phyloP scores from a whole-genome alignment of 140 eudicot genomes.

The Erigeron philadelphicus region DNA sequence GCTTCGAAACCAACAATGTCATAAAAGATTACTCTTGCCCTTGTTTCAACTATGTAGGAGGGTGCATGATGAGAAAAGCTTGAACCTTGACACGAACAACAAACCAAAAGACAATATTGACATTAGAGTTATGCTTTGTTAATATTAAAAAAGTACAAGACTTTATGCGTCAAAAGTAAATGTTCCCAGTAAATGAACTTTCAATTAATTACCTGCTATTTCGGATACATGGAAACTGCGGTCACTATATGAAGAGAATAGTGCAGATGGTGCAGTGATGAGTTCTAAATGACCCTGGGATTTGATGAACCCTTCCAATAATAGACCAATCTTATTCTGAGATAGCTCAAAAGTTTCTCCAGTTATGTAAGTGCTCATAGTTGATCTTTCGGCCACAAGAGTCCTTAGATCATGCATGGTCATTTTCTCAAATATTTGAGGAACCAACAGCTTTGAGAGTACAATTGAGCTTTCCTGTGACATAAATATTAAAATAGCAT shows the following conservation, averaged over 20 bases:
- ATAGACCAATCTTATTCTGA: conserved; percentile 57
- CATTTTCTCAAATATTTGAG: conserved; percentile 74
- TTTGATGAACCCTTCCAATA: conserved; percentile 81
- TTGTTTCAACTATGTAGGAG: conserved; percentile 60
- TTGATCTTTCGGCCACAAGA: conserved; percentile 80
- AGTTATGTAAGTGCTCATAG: conserved; percentile 49
- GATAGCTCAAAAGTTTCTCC: conserved; percentile 78
- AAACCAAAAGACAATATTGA: conserved; percentile 7
- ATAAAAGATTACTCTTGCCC: conserved; percentile 62
- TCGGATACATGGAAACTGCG: conserved; percentile 50
- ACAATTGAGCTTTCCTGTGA: conserved; percentile 72
- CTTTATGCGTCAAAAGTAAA: not conserved
- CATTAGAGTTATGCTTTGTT: not conserved
- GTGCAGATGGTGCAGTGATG: conserved; percentile 69
- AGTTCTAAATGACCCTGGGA: conserved; percentile 54
- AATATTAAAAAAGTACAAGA: not conserved
- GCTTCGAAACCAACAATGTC: conserved; percentile 59
- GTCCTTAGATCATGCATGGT: conserved; percentile 72
- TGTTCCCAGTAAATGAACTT: conserved; percentile 1
- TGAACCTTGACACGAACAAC: conserved; percentile 26
- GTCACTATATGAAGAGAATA: conserved; percentile 47
- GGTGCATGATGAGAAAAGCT: conserved; percentile 60
- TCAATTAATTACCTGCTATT: conserved; percentile 46
- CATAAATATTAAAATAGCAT: not conserved
- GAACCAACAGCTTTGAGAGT: conserved; percentile 75